These are phyloP conservation scores for Incumbomyces delicatus DNA, from an alignment of 2,329 filamentous ascomycete species.

Conservation along the genomic window DNA sequence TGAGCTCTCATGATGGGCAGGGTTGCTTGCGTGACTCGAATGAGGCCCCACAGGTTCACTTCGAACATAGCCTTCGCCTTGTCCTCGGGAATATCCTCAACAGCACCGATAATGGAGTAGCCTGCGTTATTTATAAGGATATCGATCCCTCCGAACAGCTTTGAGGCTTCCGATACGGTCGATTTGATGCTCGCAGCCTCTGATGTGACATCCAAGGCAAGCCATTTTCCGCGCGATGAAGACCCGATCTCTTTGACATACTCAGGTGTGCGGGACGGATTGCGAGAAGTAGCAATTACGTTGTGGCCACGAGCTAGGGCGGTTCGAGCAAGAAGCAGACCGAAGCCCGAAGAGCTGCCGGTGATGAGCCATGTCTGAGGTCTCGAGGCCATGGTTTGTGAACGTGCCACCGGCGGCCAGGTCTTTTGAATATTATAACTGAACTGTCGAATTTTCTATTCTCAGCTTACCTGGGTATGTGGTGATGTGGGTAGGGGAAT, in stretches of 20 bases:
- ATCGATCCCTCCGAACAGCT: slow-evolving; percentile 22
- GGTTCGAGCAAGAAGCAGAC: slow-evolving; percentile 14
- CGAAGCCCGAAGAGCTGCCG: slow-evolving; percentile 22
- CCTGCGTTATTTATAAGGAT: slow-evolving; percentile 30
- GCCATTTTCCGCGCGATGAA: slow-evolving; percentile 10
- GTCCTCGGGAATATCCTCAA: slow-evolving; percentile 24
- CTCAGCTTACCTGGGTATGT: too few species aligned
- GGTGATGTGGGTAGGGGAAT: too few species aligned
- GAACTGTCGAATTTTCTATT: too few species aligned
- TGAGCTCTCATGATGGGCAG: slow-evolving; percentile 29
- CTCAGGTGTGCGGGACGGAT: slow-evolving; percentile 12
- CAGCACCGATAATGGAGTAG: slow-evolving; percentile 21
- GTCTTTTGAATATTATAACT: too few species aligned
- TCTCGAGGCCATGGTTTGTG: slow-evolving; percentile 2
- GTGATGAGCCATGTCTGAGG: slow-evolving; percentile 21
- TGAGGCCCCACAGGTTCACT: slow-evolving; percentile 30
- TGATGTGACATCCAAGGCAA: slow-evolving; percentile 13
- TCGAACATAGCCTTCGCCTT: slow-evolving; percentile 25
- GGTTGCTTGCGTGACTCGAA: slow-evolving; percentile 29
- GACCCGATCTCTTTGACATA: slow-evolving; percentile 11
- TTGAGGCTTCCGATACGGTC: slow-evolving; percentile 8
- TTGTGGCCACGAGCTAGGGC: slow-evolving; percentile 14
- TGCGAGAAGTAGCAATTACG: slow-evolving; percentile 23
- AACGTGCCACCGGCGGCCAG: too few species aligned
- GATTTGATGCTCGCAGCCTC: slow-evolving; percentile 11